A percentile compares a stretch with the other conserved stretches of the same genome.
These are phyloP conservation scores for Coniophora puteana DNA, from an alignment of 1,284 basidiomycete species.

Conservation along the genomic window DNA sequence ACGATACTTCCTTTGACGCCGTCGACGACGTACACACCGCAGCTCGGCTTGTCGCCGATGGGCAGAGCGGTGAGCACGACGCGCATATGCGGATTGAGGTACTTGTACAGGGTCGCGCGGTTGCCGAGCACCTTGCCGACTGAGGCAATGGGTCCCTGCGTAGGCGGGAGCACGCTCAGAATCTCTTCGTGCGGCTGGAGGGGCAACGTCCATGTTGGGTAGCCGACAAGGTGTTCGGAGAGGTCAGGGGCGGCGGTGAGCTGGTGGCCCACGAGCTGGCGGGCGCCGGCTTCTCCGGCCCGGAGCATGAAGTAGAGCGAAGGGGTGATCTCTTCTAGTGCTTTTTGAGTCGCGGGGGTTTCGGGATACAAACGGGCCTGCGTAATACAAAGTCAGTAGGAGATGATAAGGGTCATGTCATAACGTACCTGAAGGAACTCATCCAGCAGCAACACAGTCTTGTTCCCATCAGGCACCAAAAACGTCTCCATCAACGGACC, in stretches of 20 bases:
- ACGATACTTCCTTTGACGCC: conserved; percentile 73
- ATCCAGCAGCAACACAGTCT: conserved; percentile 60
- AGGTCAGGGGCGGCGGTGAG: conserved; percentile 39
- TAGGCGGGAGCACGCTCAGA: conserved; percentile 43
- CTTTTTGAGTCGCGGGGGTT: conserved; percentile 36
- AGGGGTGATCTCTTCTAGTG: conserved; percentile 40
- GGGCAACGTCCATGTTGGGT: conserved; percentile 64
- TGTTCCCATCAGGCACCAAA: conserved; percentile 41
- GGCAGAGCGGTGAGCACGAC: conserved; percentile 69
- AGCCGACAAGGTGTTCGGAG: conserved; percentile 47
- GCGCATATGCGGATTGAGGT: conserved; percentile 82
- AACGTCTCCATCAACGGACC: conserved; percentile 59
- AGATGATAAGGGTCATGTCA: neutral
- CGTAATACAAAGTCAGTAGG: neutral
- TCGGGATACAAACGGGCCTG: conserved; percentile 67
- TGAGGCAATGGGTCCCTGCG: conserved; percentile 62
- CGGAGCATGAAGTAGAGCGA: conserved; percentile 55
- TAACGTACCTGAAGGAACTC: conserved; percentile 55
- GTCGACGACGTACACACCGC: conserved; percentile 78
- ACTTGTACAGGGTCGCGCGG: conserved; percentile 91
- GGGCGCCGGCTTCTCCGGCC: conserved; percentile 36
- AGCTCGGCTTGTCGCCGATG: conserved; percentile 34
- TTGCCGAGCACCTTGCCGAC: conserved; percentile 85
- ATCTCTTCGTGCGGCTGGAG: conserved; percentile 53
- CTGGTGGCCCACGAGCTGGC: conserved; percentile 55